Evolutionary conservation across 192 early-diverging fungal species (phyloP), one percentile per base, ranked within the genome.

Genomic region (Chytriomyces confervae): DNA sequence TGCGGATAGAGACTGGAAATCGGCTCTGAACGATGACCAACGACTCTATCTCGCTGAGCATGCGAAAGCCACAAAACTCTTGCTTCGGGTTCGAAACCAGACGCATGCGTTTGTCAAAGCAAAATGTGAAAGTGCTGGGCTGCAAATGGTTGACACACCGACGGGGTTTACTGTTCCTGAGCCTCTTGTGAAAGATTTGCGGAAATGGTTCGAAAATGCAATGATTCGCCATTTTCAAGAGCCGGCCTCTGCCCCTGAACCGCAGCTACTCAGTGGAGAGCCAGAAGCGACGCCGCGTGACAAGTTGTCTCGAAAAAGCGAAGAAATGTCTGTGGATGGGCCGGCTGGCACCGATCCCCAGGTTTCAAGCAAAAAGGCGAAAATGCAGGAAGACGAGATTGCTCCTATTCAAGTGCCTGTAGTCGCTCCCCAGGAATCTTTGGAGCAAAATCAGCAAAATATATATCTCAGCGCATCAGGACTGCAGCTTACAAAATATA

Each of bases 401-500:
- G 24, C 0, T 0, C 24, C 24, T 27, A 0, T 27, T 27, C 24
- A 27, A 27, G 24, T 27, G 0, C 24, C 24, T 27, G 24, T 27
- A 27, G 24, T 27, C 24, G 24, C 24, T 27, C 24, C 24, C 24
- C 1, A 36, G 2, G 36, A 36, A 36, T 27, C 24, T 27, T 27
- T 36, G 36, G 3, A 36, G 36, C 36, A 36, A 36, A 36, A 36
- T 36, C 36, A 2, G 4, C 36, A 36, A 36, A 36, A 36, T 36
- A 36, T 36, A 36, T 36, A 36, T 4, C 2, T 1, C 4, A 36
- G 36, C 4, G 36, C 36, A 36, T 36, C 69, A 16, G 69, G 69
- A 51, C 20, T 57, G n/a, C 50, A 5, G 29, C 9, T 72, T 48
- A 72, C 69, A 8, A 72, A 72, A 29, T 72, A 72, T 43, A 72